Base-by-base conservation (phyloP, 1,284 basidiomycete genomes). In the Sphagnurus paluster region DNA sequence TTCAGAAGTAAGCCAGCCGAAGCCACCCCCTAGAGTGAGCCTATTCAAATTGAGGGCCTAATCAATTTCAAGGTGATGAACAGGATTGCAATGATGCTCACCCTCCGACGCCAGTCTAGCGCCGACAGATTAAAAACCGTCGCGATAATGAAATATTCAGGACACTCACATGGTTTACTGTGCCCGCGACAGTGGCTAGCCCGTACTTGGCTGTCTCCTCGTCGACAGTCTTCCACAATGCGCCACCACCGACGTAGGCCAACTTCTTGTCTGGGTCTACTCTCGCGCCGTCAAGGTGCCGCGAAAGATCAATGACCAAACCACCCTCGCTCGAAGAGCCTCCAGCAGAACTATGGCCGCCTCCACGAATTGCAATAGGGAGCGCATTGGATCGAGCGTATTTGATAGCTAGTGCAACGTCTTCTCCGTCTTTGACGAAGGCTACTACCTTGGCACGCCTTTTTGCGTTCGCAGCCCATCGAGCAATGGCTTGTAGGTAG, bases 91-190 rank as follows among this genome's bases (percentile, higher is more conserved):
- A 5, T n/a, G 4, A 19, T 30, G 57, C 69, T 29, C 46, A 76
- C 71, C 76, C 76, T 55, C 71, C 78, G 8, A 80, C 74, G 16
- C 79, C 77, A 33, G 77, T 80, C 69, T 78, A n/a, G n/a, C n/a
- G n/a, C n/a, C 44, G 41, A 23, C 36, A 40, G 23, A 25, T 35
- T 46, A 23, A 21, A 43, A 28, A 42, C 26, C 28, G 30, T 9
- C 34, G 5, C 7, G 14, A 9, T 17, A 5, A 11, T 37, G 28
- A 42, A 36, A 35, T 21, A 35, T 24, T n/a, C 39, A n/a, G 14
- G 17, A 11, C 5, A 64, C 72, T 46, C 45, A 80, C 77, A 63
- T 80, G 73, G 44, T 79, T 79, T 14, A 82, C 74, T 2, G 78
- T 80, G 8, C 77, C 76, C 19, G 60, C 80, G 10, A 79, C 72